Evolutionary conservation across 2,329 filamentous ascomycete species (phyloP).

Genomic region (Talaromyces albobiverticillius): DNA sequence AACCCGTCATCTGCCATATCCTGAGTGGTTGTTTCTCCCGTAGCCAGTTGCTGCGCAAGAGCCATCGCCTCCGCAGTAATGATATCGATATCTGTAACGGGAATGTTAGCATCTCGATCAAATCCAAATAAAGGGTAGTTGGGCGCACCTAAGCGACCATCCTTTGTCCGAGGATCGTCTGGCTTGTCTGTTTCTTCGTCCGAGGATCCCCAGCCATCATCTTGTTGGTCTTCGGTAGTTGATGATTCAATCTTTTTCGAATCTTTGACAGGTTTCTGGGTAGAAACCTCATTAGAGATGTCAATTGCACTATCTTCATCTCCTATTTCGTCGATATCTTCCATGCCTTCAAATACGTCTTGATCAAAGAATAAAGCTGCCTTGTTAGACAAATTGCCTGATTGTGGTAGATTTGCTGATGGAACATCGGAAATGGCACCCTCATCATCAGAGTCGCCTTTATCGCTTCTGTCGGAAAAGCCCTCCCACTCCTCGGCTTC

Average conservation of each 20-base stretch:
- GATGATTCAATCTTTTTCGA: conserved; percentile 17
- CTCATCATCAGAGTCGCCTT: conserved; percentile 58
- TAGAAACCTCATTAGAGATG: conserved; percentile 15
- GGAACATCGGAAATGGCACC: conserved; percentile 35
- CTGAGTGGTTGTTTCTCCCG: conserved; percentile 72
- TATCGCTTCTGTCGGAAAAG: conserved; percentile 67
- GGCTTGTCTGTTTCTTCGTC: conserved; percentile 34
- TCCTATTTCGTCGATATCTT: conserved; percentile 61
- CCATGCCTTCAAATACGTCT: conserved; percentile 86
- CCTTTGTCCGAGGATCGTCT: conserved; percentile 39
- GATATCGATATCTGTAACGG: conserved; percentile 77
- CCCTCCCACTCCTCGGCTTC: conserved; percentile 92
- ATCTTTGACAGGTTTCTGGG: conserved; percentile 22
- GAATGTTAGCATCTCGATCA: conserved; percentile 16
- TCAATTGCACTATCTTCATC: conserved; percentile 42
- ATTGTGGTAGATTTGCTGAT: conserved; percentile 31
- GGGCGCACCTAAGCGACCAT: conserved; percentile 44
- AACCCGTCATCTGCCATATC: conserved; percentile 88
- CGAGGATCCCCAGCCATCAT: conserved; percentile 30
- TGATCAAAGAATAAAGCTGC: conserved; percentile 90
- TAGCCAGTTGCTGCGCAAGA: conserved; percentile 85
- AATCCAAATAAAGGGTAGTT: conserved; percentile 15
- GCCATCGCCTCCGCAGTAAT: conserved; percentile 99
- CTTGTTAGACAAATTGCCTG: conserved; percentile 69
- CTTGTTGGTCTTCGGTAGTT: conserved; percentile 21